These are phyloP conservation scores for Kurtzmaniella quercitrusa DNA, from an alignment of 1,139 yeast genomes.

Conservation along the genomic window DNA sequence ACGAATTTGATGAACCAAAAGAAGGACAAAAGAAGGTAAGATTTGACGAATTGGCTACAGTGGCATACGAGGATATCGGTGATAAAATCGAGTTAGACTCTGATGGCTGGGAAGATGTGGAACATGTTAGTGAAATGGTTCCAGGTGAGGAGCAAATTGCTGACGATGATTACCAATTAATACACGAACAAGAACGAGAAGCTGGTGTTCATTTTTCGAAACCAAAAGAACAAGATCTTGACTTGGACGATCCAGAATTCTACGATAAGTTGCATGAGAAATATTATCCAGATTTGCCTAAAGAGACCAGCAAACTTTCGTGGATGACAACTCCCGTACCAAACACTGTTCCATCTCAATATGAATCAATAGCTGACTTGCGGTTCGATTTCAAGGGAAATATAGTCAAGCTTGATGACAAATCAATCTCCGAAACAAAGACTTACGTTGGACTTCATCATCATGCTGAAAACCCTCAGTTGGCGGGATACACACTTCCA, in stretches of 20 bases:
- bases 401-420: conserved; percentile 48
- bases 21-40: conserved; percentile 29
- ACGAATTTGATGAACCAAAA: conserved; percentile 12
- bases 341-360: conserved; percentile 39
- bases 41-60: conserved; percentile 39
- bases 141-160: conserved; percentile 28
- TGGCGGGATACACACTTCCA: conserved; percentile 87
- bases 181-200: conserved; percentile 25
- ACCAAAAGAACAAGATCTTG: conserved; percentile 46
- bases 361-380: conserved; percentile 63
- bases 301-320: conserved; percentile 73
- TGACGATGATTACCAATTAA: conserved; percentile 43
- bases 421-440: conserved; percentile 39
- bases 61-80: conserved; percentile 34
- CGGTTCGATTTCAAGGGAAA: conserved; percentile 88
- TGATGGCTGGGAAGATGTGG: conserved; percentile 41
- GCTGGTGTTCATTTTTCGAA: conserved; percentile 59
- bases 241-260: conserved; percentile 72
- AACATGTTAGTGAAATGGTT: conserved; percentile 30
- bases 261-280: conserved; percentile 75
- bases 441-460: conserved; percentile 79
- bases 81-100: conserved; percentile 27
- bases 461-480: conserved; percentile 81
- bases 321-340: conserved; percentile 82
- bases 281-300: conserved; percentile 86